Conservation (phyloP, 2,329 filamentous ascomycete species). For the Bertia moriformis region DNA sequence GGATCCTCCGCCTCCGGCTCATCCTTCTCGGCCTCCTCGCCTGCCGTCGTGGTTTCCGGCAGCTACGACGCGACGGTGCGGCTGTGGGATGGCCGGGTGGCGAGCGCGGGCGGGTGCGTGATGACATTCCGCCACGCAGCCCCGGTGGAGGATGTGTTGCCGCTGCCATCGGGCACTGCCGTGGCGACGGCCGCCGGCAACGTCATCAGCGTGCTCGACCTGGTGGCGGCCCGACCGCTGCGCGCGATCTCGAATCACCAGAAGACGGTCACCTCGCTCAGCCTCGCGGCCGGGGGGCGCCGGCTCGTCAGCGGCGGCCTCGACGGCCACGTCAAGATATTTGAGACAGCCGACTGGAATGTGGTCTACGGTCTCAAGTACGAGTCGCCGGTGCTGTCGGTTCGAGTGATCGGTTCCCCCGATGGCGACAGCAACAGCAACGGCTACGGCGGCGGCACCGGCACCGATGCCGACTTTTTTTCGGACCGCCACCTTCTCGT, state of each 20-base stretch:
- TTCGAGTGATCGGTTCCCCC: conserved; percentile 52
- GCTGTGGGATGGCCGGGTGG: conserved; percentile 83
- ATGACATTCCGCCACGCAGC: conserved; percentile 94
- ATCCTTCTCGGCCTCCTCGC: no score
- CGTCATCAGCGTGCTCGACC: conserved; percentile 77
- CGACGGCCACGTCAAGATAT: conserved; percentile 93
- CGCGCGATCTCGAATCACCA: conserved; percentile 87
- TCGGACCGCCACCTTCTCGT: conserved; percentile 80
- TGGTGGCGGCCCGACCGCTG: conserved; percentile 78
- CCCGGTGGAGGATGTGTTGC: conserved; percentile 74
- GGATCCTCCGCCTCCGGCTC: no score
- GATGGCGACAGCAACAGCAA: neutral
- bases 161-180: conserved; percentile 74
- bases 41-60: conserved; percentile 57
- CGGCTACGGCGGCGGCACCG: no score
- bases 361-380: conserved; percentile 93
- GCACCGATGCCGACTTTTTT: conserved; percentile 42
- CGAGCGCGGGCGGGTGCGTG: conserved; percentile 52
- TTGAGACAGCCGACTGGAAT: conserved; percentile 88
- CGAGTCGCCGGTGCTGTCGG: conserved; percentile 72
- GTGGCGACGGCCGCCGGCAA: conserved; percentile 74
- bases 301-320: conserved; percentile 76
- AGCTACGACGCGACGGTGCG: conserved; percentile 90
- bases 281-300: conserved; percentile 64
- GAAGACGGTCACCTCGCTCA: conserved; percentile 85